Evolutionary conservation across 2,329 filamentous ascomycete genomes (phyloP), one percentile per base, ranked within the genome.

Genomic region (Macroventuria anomochaeta): DNA sequence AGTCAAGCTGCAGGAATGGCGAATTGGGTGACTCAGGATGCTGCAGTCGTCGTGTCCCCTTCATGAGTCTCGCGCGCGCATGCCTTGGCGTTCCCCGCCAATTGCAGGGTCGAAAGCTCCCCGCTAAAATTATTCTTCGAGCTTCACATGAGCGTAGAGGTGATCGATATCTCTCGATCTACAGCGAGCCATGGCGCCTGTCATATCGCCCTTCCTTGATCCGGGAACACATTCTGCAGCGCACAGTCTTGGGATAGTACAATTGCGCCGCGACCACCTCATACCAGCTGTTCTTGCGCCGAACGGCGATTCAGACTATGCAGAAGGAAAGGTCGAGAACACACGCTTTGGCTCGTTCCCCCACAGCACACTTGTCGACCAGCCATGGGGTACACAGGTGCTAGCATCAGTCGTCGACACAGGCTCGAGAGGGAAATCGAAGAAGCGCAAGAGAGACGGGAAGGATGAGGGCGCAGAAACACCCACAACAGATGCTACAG

Each of bases 321-420:
- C 74, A 48, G 78, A 79, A 57, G 78, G 78, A 44, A 76, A 76
- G 17, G 78, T 82, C 36, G 85, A 93, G 47, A 97, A 96, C 77
- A 99, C 93, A 1, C 87, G 93, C 37, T 99, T 96, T 69, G 95
- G 95, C 41, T 96, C 93, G 12, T 82, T 79, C 49, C 80, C 80
- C 2, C 80, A 82, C 63, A 79, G 71, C 57, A 81, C 79, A 0
- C 73, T 82, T 21, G 69, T 96, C 49, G 81, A 85, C 5, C 80
- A 92, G 47, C 89, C 90, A 34, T 97, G 93, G 93, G 95, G 95
- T 23, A 91, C 90, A 6, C 95, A 97, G 72, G 87, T 97, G 18
- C 84, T 91, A 39, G 95, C 95, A 7, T 96, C 92, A 1, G 85
- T 88, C 26, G 92, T 97, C 51, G 91, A 97, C 68, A 97, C 93